Evolutionary conservation across 257 asterid species (phyloP).

Genomic region (Ocimum tenuiflorum): DNA sequence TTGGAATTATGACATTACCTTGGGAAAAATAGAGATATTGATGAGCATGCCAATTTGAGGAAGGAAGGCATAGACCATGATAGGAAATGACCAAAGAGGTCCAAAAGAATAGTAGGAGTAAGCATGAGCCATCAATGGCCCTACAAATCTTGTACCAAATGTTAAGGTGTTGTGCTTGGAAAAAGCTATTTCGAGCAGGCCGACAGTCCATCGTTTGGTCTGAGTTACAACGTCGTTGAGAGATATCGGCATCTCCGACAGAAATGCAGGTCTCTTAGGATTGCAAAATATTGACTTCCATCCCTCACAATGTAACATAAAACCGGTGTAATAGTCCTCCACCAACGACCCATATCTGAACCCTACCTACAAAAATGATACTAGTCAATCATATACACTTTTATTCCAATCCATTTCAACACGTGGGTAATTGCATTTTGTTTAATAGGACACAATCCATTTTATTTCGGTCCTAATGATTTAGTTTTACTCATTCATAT

Average conservation of each 20-base stretch:
- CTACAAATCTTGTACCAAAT: constrained; percentile 38
- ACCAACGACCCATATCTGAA: constrained; percentile 70
- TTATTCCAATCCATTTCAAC: neutral
- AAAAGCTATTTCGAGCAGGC: constrained; percentile 60
- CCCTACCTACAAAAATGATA: constrained; percentile 44
- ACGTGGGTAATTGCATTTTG: no score
- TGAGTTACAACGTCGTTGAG: constrained; percentile 50
- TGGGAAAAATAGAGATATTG: constrained; percentile 47
- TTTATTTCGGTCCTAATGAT: no score
- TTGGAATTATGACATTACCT: constrained; percentile 35
- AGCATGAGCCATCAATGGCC: constrained; percentile 43
- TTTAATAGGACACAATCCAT: no score
- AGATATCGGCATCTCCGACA: constrained; percentile 57
- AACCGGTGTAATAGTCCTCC: constrained; percentile 70
- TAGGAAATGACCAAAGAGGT: constrained; percentile 56
- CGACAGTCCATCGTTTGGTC: constrained; percentile 59
- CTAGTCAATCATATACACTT: neutral
- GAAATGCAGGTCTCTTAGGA: constrained; percentile 66
- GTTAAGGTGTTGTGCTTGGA: constrained; percentile 50
- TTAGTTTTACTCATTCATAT: no score
- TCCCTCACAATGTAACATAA: constrained; percentile 59
- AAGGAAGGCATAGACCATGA: constrained; percentile 47
- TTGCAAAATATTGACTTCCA: constrained; percentile 62
- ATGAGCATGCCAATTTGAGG: constrained; percentile 55
- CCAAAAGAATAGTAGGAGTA: constrained; percentile 58